phyloP scores from a whole-genome alignment of 306 rosid genomes.

The Aeschynomene evenia region DNA sequence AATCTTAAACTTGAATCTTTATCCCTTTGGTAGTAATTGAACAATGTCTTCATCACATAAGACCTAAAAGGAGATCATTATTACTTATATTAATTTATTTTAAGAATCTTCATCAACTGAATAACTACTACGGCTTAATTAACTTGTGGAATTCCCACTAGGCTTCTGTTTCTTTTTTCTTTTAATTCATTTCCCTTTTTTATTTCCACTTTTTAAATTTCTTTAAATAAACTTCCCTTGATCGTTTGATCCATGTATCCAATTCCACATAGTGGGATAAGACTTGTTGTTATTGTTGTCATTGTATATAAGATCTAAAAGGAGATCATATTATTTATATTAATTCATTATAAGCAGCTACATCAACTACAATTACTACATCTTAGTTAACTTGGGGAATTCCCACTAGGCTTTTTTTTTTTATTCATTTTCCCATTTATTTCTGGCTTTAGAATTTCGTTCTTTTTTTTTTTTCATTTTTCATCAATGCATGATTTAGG shows the following conservation, averaged over 20 bases:
- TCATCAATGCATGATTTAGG: not conserved
- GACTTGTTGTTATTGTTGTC: too few relatives aligned
- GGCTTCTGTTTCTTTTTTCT: not conserved
- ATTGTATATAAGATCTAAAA: not conserved
- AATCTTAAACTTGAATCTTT: too few relatives aligned
- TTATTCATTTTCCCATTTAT: not conserved
- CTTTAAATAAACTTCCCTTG: too few relatives aligned
- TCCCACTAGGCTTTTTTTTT: not conserved
- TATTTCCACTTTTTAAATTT: too few relatives aligned
- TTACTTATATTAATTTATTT: constrained; percentile 27
- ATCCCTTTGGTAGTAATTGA: not conserved
- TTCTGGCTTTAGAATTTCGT: not conserved
- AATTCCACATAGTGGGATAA: too few relatives aligned
- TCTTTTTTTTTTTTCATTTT: not conserved
- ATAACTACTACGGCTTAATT: constrained; percentile 15
- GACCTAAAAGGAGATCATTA: constrained; percentile 1
- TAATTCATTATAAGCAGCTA: constrained; percentile 26
- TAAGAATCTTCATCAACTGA: constrained; percentile 31
- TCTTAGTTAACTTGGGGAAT: constrained; percentile 13
- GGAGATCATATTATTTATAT: constrained; percentile 17
- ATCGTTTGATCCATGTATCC: too few relatives aligned
- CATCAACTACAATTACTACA: constrained; percentile 32
- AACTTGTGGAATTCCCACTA: constrained; percentile 15
- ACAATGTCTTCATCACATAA: not conserved
- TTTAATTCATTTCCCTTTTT: not conserved